Evolutionary conservation across 306 rosid genomes (phyloP).

Genomic region (Pueraria montana): DNA sequence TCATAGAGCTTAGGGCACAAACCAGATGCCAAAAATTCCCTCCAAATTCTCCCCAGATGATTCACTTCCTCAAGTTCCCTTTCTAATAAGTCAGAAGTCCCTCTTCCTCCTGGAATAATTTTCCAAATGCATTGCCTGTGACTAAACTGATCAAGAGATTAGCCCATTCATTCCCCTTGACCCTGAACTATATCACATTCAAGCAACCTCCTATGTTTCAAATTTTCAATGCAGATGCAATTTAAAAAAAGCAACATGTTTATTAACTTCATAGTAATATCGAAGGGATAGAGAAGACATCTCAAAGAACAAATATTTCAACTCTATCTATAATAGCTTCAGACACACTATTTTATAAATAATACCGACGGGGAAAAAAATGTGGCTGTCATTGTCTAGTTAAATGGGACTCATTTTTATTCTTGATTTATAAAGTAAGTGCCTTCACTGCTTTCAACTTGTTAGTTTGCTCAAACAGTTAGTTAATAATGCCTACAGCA

Average conservation of each 20-base stretch:
- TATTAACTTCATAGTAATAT: constrained; percentile 25
- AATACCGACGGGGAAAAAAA: neutral
- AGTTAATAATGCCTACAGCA: neutral
- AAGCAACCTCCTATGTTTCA: constrained; percentile 4
- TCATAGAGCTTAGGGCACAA: neutral
- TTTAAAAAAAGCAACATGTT: neutral
- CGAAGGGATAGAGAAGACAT: neutral
- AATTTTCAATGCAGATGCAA: neutral
- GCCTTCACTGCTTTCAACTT: constrained; percentile 9
- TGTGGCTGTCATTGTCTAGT: neutral
- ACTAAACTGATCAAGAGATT: constrained; percentile 1
- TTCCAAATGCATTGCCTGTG: neutral
- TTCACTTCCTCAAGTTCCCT: constrained; percentile 8
- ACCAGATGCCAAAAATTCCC: constrained; percentile 5
- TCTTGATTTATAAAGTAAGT: constrained; percentile 10
- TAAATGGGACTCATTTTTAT: constrained; percentile 2
- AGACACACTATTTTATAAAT: constrained; percentile 11
- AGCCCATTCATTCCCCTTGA: neutral
- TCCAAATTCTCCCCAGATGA: neutral
- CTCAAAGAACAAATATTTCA: constrained; percentile 16
- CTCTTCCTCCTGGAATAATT: neutral
- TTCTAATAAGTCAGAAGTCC: neutral
- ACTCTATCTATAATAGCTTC: constrained; percentile 18
- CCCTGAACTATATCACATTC: neutral
- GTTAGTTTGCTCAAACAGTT: constrained; percentile 14